These are phyloP conservation scores for Plasmodium gaboni DNA, from an alignment of 169 alveolate genomes.

Conservation along the genomic window DNA sequence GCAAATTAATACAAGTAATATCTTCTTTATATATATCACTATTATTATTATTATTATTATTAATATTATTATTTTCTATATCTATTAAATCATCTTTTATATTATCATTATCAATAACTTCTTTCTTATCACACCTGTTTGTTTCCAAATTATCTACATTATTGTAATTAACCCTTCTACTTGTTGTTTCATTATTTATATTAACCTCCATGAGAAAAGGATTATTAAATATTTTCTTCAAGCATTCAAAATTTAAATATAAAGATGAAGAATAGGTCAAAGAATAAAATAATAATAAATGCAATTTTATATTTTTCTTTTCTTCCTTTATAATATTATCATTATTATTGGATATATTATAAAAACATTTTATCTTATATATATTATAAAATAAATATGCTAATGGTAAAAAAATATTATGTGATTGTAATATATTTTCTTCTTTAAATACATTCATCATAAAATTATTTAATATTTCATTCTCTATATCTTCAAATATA, in stretches of 20 bases:
- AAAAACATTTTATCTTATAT: not conserved
- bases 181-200: not conserved
- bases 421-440: constrained; percentile 44
- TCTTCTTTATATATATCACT: not conserved
- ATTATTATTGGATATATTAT: not conserved
- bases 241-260: constrained; percentile 12
- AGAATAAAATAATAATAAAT: constrained; percentile 11
- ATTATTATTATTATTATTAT: not conserved
- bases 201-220: not conserved
- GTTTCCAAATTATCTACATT: not conserved
- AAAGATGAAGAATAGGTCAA: constrained; percentile 40
- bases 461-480: constrained; percentile 11
- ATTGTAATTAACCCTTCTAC: not conserved
- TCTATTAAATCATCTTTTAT: not conserved
- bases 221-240: constrained; percentile 12
- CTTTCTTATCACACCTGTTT: too few species aligned
- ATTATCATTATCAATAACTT: not conserved
- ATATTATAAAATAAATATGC: constrained; percentile 52
- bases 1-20: not conserved
- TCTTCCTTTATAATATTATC: not conserved
- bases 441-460: constrained; percentile 15
- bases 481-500: constrained; percentile 2
- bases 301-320: not conserved
- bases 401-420: constrained; percentile 28
- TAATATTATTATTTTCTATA: not conserved